Evolutionary conservation across 352 stramenopile species (phyloP).

Genomic region (Elongisporangium anandrum): DNA sequence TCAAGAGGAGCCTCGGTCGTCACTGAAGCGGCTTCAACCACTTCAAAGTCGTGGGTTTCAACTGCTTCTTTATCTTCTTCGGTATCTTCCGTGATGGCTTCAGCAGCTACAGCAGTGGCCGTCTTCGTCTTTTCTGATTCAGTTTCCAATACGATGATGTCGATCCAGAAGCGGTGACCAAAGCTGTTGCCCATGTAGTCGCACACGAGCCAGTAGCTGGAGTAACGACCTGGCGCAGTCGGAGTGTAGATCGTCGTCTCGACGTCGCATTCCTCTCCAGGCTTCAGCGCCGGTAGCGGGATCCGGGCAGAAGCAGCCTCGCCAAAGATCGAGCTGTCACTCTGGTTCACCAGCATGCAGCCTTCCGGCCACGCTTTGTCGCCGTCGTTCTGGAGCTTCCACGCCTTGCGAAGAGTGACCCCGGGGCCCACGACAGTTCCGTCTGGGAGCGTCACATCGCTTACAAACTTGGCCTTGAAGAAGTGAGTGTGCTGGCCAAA

Average conservation of each 20-base stretch:
- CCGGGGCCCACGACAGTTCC: slow-evolving; percentile 55
- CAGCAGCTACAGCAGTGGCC: background rate
- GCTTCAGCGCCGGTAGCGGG: slow-evolving; percentile 21
- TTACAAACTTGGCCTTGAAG: slow-evolving; percentile 51
- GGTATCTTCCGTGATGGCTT: slow-evolving; percentile 3
- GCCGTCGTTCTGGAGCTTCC: slow-evolving; percentile 73
- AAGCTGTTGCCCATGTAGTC: slow-evolving; percentile 60
- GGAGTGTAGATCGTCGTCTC: slow-evolving; percentile 28
- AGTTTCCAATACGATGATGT: slow-evolving; percentile 43
- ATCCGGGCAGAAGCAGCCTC: slow-evolving; percentile 17
- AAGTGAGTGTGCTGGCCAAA: slow-evolving; percentile 5
- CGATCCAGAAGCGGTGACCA: slow-evolving; percentile 83
- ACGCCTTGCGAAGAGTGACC: slow-evolving; percentile 58
- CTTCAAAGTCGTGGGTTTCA: slow-evolving; percentile 22
- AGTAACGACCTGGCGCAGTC: slow-evolving; percentile 54
- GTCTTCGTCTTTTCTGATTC: background rate
- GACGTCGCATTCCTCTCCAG: slow-evolving; percentile 26
- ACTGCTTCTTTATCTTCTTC: slow-evolving; percentile 10
- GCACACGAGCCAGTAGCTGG: slow-evolving; percentile 80
- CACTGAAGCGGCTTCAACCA: slow-evolving; percentile 4
- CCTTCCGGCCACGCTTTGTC: slow-evolving; percentile 41
- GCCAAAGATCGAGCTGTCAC: slow-evolving; percentile 23
- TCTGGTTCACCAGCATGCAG: slow-evolving; percentile 37
- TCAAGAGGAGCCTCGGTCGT: slow-evolving; percentile 18
- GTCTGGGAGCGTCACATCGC: slow-evolving; percentile 76